Evolutionary conservation across 805 yeast species (phyloP), one percentile per base, ranked within the genome.

Genomic region (Candida tibetensis): DNA sequence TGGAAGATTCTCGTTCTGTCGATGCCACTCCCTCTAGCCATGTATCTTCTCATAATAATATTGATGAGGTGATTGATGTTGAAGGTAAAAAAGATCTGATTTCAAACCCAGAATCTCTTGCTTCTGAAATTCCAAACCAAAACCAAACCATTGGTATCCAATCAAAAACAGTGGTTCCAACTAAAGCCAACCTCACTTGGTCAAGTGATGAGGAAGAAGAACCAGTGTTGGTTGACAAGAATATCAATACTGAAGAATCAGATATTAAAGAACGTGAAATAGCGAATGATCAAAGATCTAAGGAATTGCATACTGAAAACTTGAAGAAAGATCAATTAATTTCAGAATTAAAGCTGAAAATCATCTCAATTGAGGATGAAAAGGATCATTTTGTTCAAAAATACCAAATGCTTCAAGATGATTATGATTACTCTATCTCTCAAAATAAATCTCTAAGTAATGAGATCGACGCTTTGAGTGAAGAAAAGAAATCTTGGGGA

Each of bases 161-260:
- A 45, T 60, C 84, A 9, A 75, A 85, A 4, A 79, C 82, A 3
- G 82, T 91, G 3, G 78, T 85, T n/a, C 96, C 97, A 0, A 76
- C 83, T 18, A 87, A 85, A 57, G 86, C 96, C 0, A 79, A 82
- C 30, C 71, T 91, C 56, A 81, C 90, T 3, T 93, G 96, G 89
- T 83, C 91, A 12, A 83, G 89, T 37, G 95, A 84, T 47, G 95
- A 84, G 44, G 93, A 82, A 33, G 86, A 77, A 2, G 76, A 69
- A n/a, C n/a, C n/a, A n/a, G n/a, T n/a, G n/a, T n/a, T n/a, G n/a
- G n/a, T n/a, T n/a, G n/a, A n/a, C n/a, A n/a, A n/a, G n/a, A n/a
- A n/a, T n/a, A n/a, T n/a, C n/a, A n/a, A n/a, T n/a, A n/a, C n/a
- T n/a, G n/a, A n/a, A n/a, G n/a, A n/a, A n/a, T n/a, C n/a, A n/a